phyloP scores from a whole-genome alignment of 2,329 filamentous ascomycete genomes.

The Diplodia mutila region DNA sequence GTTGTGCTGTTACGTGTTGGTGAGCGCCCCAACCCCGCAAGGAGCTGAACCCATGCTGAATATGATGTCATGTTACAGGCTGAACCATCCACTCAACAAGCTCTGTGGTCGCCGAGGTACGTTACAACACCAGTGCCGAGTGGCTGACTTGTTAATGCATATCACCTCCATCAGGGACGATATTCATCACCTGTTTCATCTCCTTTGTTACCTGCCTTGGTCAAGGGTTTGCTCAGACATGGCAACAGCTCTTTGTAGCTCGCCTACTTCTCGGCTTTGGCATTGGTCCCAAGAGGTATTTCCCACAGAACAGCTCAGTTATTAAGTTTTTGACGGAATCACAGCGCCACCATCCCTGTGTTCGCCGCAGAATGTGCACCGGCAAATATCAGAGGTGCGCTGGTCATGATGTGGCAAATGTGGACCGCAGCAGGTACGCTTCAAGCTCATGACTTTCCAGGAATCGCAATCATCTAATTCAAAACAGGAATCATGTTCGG shows the following conservation, averaged over 20 bases:
- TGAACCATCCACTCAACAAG: conserved; percentile 72
- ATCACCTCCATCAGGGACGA: conserved; percentile 57
- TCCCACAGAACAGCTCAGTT: fast-evolving
- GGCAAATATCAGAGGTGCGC: conserved; percentile 68
- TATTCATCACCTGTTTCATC: conserved; percentile 75
- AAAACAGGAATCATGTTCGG: conserved; percentile 44
- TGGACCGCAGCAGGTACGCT: not conserved
- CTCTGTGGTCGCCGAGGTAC: conserved; percentile 63
- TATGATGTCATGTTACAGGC: conserved; percentile 45
- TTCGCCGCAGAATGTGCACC: conserved; percentile 77
- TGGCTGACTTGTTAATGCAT: not conserved
- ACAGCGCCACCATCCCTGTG: conserved; percentile 74
- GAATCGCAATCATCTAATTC: not conserved
- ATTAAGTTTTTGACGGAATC: not conserved
- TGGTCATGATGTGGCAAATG: conserved; percentile 86
- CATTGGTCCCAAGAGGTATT: conserved; percentile 64
- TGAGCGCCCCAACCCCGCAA: conserved; percentile 36
- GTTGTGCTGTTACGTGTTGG: conserved; percentile 70
- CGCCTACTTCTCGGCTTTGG: conserved; percentile 76
- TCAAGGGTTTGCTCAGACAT: conserved; percentile 69
- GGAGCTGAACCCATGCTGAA: not conserved
- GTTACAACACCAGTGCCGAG: too few relatives aligned
- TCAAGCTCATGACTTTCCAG: fast-evolving
- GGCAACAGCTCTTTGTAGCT: conserved; percentile 70
- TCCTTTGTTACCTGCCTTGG: conserved; percentile 62